Percentiles rank a stretch among this genome's conserved stretches.
Conservation (phyloP, 1,139 yeast species). For the Taphrina betulina region DNA sequence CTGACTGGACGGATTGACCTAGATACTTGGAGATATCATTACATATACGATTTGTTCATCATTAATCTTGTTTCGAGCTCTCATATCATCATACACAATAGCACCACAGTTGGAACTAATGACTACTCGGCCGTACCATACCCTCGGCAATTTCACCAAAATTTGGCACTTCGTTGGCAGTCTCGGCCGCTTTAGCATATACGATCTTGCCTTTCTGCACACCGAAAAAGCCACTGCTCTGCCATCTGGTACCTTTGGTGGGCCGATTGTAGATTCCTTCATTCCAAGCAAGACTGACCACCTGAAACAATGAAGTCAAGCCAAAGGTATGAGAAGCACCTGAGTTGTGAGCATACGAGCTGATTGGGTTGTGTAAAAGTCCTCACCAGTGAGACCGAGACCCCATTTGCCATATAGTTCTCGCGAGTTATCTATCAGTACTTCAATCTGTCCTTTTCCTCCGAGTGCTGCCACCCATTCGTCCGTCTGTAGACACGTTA, state of each 20-base stretch:
- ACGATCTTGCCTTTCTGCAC: slow-evolving; percentile 9
- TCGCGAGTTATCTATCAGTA: slow-evolving; percentile 11
- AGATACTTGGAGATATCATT: no score
- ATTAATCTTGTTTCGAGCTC: no score
- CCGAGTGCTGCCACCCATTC: slow-evolving; percentile 25
- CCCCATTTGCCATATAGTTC: slow-evolving; percentile 26
- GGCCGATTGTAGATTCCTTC: slow-evolving; percentile 25
- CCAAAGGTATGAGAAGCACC: slow-evolving; percentile 13
- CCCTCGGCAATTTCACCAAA: slow-evolving; percentile 6
- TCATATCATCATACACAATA: no score
- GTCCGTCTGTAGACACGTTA: slow-evolving; percentile 14
- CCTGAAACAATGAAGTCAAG: slow-evolving; percentile 9
- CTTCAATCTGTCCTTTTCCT: slow-evolving; percentile 1
- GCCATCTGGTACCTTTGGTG: slow-evolving; percentile 30
- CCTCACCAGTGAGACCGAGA: slow-evolving; percentile 16
- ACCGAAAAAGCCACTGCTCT: slow-evolving; percentile 22
- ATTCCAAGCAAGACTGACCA: slow-evolving; percentile 17
- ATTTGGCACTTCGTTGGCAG: slow-evolving; percentile 18
- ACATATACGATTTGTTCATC: no score
- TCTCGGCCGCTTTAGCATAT: slow-evolving; percentile 3
- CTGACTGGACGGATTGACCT: no score
- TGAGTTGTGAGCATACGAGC: no score
- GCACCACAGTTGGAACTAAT: no score
- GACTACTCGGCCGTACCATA: neutral
- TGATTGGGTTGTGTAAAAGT: no score